Conservation (phyloP, 2,329 filamentous ascomycete genomes). For the Ascochyta koolunga region DNA sequence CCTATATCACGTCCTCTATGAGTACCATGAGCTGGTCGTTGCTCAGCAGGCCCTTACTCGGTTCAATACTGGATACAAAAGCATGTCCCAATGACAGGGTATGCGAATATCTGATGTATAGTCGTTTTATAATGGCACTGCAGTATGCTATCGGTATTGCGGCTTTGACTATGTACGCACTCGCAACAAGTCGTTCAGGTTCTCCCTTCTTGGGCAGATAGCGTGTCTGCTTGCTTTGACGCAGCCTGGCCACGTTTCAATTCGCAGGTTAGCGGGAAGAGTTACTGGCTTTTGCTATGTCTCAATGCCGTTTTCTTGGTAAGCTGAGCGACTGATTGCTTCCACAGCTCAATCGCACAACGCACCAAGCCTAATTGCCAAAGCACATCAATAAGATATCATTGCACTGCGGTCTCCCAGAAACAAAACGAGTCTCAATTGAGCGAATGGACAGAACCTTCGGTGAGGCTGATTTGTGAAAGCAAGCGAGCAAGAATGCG, state of each 20-base stretch:
- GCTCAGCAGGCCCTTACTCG: conserved; percentile 10
- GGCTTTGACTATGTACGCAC: conserved; percentile 12
- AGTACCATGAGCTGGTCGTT: conserved; percentile 12
- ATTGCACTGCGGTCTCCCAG: conserved; percentile 31
- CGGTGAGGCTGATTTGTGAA: conserved; percentile 11
- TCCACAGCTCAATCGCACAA: background rate
- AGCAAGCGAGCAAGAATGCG: background rate
- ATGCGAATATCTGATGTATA: conserved; percentile 11
- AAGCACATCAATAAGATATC: background rate
- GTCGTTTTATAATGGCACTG: conserved; percentile 6
- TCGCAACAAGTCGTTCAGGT: conserved; percentile 9
- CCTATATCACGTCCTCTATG: conserved; percentile 3
- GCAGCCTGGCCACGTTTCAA: conserved; percentile 13
- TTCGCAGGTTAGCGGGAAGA: conserved; percentile 5
- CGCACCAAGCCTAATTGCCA: background rate
- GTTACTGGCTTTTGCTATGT: conserved; percentile 11
- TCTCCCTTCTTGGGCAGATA: conserved; percentile 12
- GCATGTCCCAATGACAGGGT: conserved; percentile 8
- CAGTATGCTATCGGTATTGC: conserved; percentile 16
- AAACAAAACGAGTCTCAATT: conserved; percentile 33
- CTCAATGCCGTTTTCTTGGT: conserved; percentile 8
- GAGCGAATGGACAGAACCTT: conserved; percentile 39
- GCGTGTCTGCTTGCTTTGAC: conserved; percentile 6
- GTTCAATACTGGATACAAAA: conserved; percentile 7
- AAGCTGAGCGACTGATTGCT: background rate